Percentiles rank a stretch among this genome's conserved stretches.
Conservation (phyloP, 2,329 filamentous ascomycete genomes). For the Penicillium frequentans region DNA sequence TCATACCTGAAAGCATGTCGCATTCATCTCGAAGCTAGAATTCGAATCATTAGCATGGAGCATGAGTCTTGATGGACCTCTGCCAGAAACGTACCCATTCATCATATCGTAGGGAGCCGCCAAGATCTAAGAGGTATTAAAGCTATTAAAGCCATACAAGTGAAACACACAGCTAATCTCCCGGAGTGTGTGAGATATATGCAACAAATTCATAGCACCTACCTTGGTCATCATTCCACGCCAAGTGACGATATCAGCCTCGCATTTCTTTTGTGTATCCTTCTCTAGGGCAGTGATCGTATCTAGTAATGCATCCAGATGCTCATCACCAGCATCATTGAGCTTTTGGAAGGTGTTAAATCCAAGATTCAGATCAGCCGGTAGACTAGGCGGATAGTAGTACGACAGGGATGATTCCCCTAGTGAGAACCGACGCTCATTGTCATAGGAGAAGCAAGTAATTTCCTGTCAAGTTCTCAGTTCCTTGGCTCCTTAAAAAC, state of each 20-base stretch:
- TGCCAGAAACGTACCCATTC: constrained; percentile 62
- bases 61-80: neutral
- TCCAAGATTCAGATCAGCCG: constrained; percentile 73
- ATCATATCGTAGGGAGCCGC: constrained; percentile 76
- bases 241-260: constrained; percentile 86
- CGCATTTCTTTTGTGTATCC: constrained; percentile 64
- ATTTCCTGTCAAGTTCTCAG: constrained; percentile 67
- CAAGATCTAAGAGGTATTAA: constrained; percentile 65
- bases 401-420: constrained; percentile 81
- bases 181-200: neutral
- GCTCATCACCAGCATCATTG: constrained; percentile 80
- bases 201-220: constrained; percentile 14
- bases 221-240: constrained; percentile 99
- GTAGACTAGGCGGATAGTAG: constrained; percentile 76
- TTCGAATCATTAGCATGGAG: neutral
- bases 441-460: constrained; percentile 89
- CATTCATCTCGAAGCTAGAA: constrained; percentile 89
- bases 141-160: neutral
- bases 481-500: neutral
- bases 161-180: neutral
- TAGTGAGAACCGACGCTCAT: constrained; percentile 72
- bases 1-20: constrained; percentile 79
- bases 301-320: constrained; percentile 78
- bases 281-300: constrained; percentile 74
- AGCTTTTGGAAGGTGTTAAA: constrained; percentile 81